Evolutionary conservation across 805 yeast genomes (phyloP).

Genomic region (Metahyphopichia silvanorum): DNA sequence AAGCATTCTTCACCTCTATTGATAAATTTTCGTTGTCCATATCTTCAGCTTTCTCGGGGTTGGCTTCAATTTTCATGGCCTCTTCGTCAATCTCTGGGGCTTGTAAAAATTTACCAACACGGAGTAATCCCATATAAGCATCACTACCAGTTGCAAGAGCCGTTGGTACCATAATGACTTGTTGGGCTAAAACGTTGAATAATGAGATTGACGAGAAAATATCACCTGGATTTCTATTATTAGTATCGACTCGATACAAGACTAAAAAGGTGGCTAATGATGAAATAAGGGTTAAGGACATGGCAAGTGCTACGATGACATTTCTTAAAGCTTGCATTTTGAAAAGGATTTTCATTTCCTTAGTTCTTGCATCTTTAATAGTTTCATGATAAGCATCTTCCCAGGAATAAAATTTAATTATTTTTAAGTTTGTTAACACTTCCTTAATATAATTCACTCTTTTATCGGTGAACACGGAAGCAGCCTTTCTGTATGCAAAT

Average conservation of each 20-base stretch:
- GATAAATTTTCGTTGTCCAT: slow-evolving; percentile 33
- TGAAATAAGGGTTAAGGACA: slow-evolving; percentile 61
- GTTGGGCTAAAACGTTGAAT: slow-evolving; percentile 55
- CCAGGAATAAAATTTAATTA: slow-evolving; percentile 86
- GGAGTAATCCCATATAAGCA: slow-evolving; percentile 55
- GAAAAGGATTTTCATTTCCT: slow-evolving; percentile 58
- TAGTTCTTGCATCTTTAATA: slow-evolving; percentile 50
- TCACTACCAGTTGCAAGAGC: slow-evolving; percentile 65
- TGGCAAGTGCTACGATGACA: slow-evolving; percentile 56
- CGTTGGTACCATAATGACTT: slow-evolving; percentile 61
- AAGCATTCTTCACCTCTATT: slow-evolving; percentile 48
- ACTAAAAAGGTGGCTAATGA: slow-evolving; percentile 52
- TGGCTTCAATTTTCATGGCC: slow-evolving; percentile 16
- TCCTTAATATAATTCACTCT: slow-evolving; percentile 74
- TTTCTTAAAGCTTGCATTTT: slow-evolving; percentile 62
- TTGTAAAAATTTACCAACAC: slow-evolving; percentile 51
- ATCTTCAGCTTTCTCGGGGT: slow-evolving; percentile 8
- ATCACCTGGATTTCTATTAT: slow-evolving; percentile 45
- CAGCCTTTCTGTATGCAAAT: slow-evolving; percentile 48
- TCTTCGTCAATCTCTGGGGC: slow-evolving; percentile 31
- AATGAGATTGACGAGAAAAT: slow-evolving; percentile 66
- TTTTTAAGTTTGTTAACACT: slow-evolving; percentile 67
- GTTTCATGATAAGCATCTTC: slow-evolving; percentile 65
- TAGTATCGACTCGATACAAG: slow-evolving; percentile 22
- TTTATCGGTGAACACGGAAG: slow-evolving; percentile 61